Evolutionary conservation across 305 asterid species (phyloP).

Genomic region (Lippia alba): DNA sequence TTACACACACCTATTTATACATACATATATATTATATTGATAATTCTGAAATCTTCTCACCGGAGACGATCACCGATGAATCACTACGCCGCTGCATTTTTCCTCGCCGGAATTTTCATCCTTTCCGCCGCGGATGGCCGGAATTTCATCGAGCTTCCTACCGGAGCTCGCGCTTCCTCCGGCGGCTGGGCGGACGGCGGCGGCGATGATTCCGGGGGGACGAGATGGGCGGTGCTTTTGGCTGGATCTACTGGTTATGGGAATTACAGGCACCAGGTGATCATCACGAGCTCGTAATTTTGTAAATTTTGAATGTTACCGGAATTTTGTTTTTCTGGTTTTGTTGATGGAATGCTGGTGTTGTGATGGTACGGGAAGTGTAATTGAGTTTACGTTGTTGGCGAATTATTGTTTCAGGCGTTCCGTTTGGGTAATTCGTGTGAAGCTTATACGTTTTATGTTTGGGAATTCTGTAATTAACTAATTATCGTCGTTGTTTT

Average conservation of each 20-base stretch:
- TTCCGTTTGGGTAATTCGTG: not conserved
- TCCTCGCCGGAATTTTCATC: conserved; percentile 47
- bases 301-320: not conserved
- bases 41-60: conserved; percentile 2
- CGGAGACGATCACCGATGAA: conserved; percentile 44
- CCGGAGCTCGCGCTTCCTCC: conserved; percentile 58
- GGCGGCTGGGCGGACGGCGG: conserved; percentile 35
- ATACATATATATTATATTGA: too few species aligned
- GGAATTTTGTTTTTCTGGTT: not conserved
- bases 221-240: conserved; percentile 87
- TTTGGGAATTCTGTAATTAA: not conserved
- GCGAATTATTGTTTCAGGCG: not conserved
- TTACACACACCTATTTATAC: too few species aligned
- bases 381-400: not conserved
- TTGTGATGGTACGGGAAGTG: not conserved
- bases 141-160: conserved; percentile 64
- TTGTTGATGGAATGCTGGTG: not conserved
- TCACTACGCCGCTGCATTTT: conserved; percentile 44
- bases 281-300: not conserved
- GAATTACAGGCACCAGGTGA: conserved; percentile 97
- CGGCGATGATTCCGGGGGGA: conserved; percentile 59
- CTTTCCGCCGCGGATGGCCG: conserved; percentile 49
- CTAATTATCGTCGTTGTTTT: too few species aligned
- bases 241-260: conserved; percentile 93
- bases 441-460: not conserved